A percentile compares a stretch with the other conserved stretches of the same genome.
phyloP scores from a whole-genome alignment of 2,329 filamentous ascomycete genomes.

The Fusarium sp. region DNA sequence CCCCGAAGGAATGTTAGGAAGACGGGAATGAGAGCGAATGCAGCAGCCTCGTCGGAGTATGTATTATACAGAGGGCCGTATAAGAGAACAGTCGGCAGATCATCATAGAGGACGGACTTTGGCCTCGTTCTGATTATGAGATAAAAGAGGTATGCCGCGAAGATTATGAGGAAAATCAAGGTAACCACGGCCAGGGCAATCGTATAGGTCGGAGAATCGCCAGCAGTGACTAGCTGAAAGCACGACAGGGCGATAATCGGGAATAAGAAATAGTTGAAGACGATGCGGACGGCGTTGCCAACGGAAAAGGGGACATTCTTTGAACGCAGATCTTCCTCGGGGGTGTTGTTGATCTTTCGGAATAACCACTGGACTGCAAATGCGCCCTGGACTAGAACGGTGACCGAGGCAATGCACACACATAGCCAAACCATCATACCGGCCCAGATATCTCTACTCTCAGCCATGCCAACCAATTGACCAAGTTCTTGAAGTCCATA shows the following conservation, averaged over 20 bases:
- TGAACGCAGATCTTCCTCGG: constrained; percentile 86
- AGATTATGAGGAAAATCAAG: constrained; percentile 76
- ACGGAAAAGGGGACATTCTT: constrained; percentile 92
- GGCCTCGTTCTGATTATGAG: constrained; percentile 84
- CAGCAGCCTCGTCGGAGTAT: constrained; percentile 90
- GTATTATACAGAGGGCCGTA: constrained; percentile 98
- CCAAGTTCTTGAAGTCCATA: constrained; percentile 84
- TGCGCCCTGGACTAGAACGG: constrained; percentile 77
- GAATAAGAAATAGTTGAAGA: constrained; percentile 92
- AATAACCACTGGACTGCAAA: constrained; percentile 83
- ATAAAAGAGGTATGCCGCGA: constrained; percentile 81
- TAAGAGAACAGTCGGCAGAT: constrained; percentile 85
- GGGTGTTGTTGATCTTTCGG: constrained; percentile 74
- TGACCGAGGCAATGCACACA: constrained; percentile 74
- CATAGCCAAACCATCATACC: constrained; percentile 93
- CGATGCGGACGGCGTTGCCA: constrained; percentile 82
- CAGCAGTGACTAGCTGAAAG: constrained; percentile 87
- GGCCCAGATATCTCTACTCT: constrained; percentile 86
- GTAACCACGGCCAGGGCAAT: constrained; percentile 81
- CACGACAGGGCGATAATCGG: constrained; percentile 88
- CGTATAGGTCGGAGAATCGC: constrained; percentile 73
- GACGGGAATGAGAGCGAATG: constrained; percentile 89
- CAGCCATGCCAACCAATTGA: constrained; percentile 83
- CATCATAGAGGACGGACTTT: constrained; percentile 89
- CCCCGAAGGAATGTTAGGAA: constrained; percentile 86